Base-by-base conservation (phyloP, 2,329 filamentous ascomycete species). In the Macrophomina tecta region DNA sequence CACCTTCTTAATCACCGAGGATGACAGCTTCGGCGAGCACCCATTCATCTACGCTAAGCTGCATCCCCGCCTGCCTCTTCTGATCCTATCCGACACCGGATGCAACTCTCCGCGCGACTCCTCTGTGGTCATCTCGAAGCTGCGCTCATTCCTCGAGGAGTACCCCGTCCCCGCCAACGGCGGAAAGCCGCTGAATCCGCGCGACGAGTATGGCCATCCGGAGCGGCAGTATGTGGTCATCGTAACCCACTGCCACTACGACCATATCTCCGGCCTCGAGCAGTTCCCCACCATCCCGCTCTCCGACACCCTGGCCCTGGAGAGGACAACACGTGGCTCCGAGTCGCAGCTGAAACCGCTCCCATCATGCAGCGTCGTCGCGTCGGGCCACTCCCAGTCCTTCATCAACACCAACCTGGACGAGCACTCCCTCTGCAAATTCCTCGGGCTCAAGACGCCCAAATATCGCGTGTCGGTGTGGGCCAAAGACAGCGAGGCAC, bases 31-130 rank as follows among this genome's bases (percentile, higher is more conserved):
- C 69, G 68, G 69, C 58, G 82, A 84, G 68, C 74, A 77, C 42
- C 82, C 82, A 2, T 74, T 81, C 67, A 82, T 84, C n/a, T 84
- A 83, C 68, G 78, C 76, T 58, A 84, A 84, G 68, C 46, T 82
- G 2, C 80, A 78, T 67, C 52, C 63, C 32, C 73, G 75, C 4
- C 69, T 52, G 8, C 64, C 61, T 0, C 67, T 79, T 30, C 60
- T 83, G 12, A 71, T 83, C 2, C 70, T 84, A 1, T 78, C 79
- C 14, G 82, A 84, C 66, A 83, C 82, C 3, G 82, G 82, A n/a
- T 83, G 80, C 70, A 78, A 82, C 65, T 74, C 75, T 23, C 74
- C 80, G 18, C 70, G 73, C 30, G 70, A 76, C 28, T 70, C 70
- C 8, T 52, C 70, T 28, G 53, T 67, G 23, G 40, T 28, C 3